A percentile compares a stretch with the other conserved stretches of the same genome.
Conservation (phyloP, 2,329 filamentous ascomycete species). For the Venturia effusa region DNA sequence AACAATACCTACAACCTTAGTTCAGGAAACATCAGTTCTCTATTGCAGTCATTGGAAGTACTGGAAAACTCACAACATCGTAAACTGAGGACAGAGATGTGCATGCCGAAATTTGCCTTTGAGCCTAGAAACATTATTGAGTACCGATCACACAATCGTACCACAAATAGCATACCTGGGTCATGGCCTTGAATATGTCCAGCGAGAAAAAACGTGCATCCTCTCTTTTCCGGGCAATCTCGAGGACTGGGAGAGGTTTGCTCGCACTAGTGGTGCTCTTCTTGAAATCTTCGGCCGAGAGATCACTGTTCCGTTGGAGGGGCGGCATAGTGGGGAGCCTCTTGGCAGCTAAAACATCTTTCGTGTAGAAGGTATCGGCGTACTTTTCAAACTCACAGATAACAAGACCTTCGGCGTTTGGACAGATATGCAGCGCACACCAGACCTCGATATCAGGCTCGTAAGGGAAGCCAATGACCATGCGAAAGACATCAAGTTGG, state of each 20-base stretch:
- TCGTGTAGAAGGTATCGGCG: neutral
- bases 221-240: neutral
- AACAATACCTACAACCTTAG: neutral
- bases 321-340: neutral
- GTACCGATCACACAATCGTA: neutral
- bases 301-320: neutral
- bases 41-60: neutral
- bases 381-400: constrained; percentile 2
- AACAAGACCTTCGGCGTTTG: neutral
- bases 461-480: neutral
- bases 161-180: neutral
- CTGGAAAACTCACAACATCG: neutral
- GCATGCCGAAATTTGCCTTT: neutral
- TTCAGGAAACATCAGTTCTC: neutral
- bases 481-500: neutral
- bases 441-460: neutral
- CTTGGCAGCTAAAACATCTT: neutral
- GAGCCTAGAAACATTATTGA: neutral
- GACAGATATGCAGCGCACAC: neutral
- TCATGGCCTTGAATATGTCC: constrained; percentile 1
- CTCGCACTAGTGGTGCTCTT: neutral
- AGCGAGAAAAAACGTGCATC: neutral
- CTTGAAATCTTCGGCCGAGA: neutral
- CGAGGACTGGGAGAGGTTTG: neutral
- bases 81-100: neutral